Percentiles rank a stretch among this genome's conserved stretches.
phyloP scores from a whole-genome alignment of 31 red algal species.

The Endocladia muricata region DNA sequence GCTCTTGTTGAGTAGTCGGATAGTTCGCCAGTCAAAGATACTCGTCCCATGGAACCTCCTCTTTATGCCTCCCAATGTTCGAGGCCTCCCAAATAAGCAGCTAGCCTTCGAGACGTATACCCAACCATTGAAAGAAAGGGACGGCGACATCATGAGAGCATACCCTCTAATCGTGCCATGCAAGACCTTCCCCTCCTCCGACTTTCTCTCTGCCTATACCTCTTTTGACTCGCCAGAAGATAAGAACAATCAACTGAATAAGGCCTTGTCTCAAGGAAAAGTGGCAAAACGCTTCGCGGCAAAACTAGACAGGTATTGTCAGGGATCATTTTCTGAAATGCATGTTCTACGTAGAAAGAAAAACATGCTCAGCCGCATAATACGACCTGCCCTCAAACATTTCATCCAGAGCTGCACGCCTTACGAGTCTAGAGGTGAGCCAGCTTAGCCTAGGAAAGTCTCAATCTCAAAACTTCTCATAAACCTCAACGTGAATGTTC shows the following conservation, averaged over 20 bases:
- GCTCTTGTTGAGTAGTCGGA: slow-evolving; percentile 21
- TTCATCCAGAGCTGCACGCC: neutral
- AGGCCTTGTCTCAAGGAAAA: neutral
- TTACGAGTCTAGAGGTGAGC: neutral
- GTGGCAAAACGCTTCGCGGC: slow-evolving; percentile 4
- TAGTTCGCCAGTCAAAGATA: slow-evolving; percentile 28
- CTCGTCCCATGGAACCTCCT: slow-evolving; percentile 7
- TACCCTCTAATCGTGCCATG: slow-evolving; percentile 20
- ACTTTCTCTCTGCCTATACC: neutral
- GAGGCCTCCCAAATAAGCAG: neutral
- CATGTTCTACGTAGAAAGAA: neutral
- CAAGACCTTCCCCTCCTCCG: neutral
- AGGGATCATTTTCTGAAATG: slow-evolving; percentile 6
- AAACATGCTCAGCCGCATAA: neutral
- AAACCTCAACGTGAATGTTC: neutral
- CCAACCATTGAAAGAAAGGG: neutral
- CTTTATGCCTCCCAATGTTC: slow-evolving; percentile 3
- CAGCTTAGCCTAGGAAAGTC: neutral
- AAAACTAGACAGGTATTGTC: slow-evolving; percentile 13
- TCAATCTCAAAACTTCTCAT: neutral
- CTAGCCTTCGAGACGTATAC: slow-evolving; percentile 7
- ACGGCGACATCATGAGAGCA: neutral
- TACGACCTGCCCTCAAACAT: neutral
- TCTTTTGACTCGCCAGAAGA: neutral
- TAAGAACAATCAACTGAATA: neutral